Base-by-base conservation (phyloP, 176 grass and related monocot species). In the Saccharum spontaneum region DNA sequence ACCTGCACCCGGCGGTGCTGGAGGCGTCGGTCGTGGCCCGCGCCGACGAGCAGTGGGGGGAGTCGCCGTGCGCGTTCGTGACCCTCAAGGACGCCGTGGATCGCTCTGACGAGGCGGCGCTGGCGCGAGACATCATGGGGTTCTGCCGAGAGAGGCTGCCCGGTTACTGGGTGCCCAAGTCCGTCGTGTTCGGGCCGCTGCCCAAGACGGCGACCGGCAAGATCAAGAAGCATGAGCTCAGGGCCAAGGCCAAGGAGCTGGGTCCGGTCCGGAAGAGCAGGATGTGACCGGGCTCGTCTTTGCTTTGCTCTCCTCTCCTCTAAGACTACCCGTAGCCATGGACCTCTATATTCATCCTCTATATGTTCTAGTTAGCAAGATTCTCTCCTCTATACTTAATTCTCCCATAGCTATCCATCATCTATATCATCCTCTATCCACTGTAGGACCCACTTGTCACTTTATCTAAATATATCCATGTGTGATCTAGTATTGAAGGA, bases 191-290 rank as follows among this genome's bases (percentile, higher is more conserved):
- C n/a, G 93, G 96, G 39, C 69, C 89, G 41, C 86, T 98, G 80
- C 96, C 96, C 0, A 98, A 98, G 91, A 98, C 96, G 7, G 93
- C 96, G 1, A 98, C 96, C 0, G 96, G 96, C 33, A 98, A 98
- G 88, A 92, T 98, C 57, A 98, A 98, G 88, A 98, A 98, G 89
- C 89, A 98, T 44, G 90, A 94, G 81, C 86, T 98, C 69, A 91
- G 96, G 39, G 62, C 87, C 20, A 94, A 87, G 84, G 93, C 96
- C 67, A 89, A 98, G 91, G 86, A 89, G 14, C 52, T 98, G 86
- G 96, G 96, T 15, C 91, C 96, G 3, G 88, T 95, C 82, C 88
- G 71, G 70, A 98, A 94, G 78, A 92, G 96, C 63, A 86, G 88
- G 75, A 59, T 98, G 84, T 95, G 90, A 94, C 41, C 33, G 12